phyloP scores from a whole-genome alignment of 768 basidiomycete genomes.

The Hirschioporus abietinus region DNA sequence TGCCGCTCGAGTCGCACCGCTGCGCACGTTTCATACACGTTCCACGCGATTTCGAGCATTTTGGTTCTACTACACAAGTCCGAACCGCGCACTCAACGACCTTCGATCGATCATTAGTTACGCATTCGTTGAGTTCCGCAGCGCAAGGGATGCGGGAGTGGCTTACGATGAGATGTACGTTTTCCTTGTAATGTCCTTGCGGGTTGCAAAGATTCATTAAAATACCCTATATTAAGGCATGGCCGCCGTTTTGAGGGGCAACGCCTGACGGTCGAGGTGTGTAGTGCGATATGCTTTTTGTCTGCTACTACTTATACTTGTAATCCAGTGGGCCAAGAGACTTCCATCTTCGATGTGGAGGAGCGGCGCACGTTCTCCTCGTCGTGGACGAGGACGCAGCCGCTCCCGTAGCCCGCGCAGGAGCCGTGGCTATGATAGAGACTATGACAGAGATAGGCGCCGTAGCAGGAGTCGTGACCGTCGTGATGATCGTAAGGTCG shows the following conservation, averaged over 20 bases:
- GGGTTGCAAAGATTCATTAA: constrained; percentile 3
- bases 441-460: constrained; percentile 20
- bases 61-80: constrained; percentile 32
- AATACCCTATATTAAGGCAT: constrained; percentile 45
- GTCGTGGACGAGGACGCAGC: constrained; percentile 35
- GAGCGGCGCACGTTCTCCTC: constrained; percentile 52
- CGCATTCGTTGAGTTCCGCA: constrained; percentile 82
- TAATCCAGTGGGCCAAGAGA: constrained; percentile 67
- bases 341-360: constrained; percentile 84
- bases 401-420: constrained; percentile 51
- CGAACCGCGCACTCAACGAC: constrained; percentile 52
- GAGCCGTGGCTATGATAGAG: constrained; percentile 30
- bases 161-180: constrained; percentile 81
- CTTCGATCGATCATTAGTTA: constrained; percentile 53
- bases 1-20: constrained; percentile 28
- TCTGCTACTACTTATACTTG: neutral
- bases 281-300: constrained; percentile 14
- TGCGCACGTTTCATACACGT: neutral
- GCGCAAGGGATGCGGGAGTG: constrained; percentile 72
- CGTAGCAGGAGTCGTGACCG: constrained; percentile 12
- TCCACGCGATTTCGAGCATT: constrained; percentile 17
- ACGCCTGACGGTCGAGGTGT: constrained; percentile 68
- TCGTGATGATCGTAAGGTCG: constrained; percentile 17
- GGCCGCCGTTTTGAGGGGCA: constrained; percentile 70
- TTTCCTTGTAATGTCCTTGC: neutral